Conservation (phyloP, 2,329 filamentous ascomycete species). For the Neonectria magnoliae region DNA sequence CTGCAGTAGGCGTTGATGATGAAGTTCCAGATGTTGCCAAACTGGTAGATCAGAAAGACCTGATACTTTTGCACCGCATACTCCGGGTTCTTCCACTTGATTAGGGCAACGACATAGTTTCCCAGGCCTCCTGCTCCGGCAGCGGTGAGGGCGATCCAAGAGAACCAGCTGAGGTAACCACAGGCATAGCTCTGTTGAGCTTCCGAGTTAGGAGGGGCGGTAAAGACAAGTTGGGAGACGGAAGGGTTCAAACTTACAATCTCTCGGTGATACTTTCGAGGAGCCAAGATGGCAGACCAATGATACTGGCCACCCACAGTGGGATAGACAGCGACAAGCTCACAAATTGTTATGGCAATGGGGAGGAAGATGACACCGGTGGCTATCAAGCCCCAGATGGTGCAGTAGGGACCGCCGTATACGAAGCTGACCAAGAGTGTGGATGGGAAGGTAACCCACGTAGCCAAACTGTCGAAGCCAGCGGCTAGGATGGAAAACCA, state of each 20-base stretch:
- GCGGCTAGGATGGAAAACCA: constrained; percentile 7
- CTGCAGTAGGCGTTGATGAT: background rate
- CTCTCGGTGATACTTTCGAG: background rate
- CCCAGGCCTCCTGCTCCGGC: constrained; percentile 1
- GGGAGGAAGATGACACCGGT: constrained; percentile 1
- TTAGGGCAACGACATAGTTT: background rate
- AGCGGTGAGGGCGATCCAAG: constrained; percentile 3
- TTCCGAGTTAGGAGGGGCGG: background rate
- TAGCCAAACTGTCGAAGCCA: constrained; percentile 5
- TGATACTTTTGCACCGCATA: constrained; percentile 3
- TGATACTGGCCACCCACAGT: constrained; percentile 9
- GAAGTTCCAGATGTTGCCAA: constrained; percentile 1
- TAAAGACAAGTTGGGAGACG: too few species aligned
- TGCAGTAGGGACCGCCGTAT: constrained; percentile 3
- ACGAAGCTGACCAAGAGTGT: constrained; percentile 1
- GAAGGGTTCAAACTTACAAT: background rate
- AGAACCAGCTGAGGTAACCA: constrained; percentile 5
- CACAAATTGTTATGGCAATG: constrained; percentile 6
- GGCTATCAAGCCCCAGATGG: constrained; percentile 1
- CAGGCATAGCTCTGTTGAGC: background rate
- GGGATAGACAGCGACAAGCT: constrained; percentile 7
- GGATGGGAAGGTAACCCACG: constrained; percentile 8
- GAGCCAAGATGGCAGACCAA: background rate
- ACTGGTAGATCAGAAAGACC: constrained; percentile 4
- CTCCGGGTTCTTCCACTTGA: background rate